Evolutionary conservation across 2,329 filamentous ascomycete genomes (phyloP).

Genomic region (Leptographium flavum): DNA sequence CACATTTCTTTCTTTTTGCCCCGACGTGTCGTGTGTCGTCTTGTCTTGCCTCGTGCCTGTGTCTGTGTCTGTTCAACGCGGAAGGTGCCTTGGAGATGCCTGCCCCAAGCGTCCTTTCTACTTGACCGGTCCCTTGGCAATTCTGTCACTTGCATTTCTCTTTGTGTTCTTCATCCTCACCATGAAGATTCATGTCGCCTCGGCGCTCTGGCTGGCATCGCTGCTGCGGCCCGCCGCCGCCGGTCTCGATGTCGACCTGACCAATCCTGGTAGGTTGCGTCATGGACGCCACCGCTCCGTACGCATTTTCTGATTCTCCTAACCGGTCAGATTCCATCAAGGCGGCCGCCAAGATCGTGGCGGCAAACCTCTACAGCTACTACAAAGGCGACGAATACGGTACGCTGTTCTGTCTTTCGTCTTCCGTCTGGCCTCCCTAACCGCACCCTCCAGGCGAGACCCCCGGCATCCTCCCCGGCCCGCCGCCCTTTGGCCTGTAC

Average conservation of each 20-base stretch:
- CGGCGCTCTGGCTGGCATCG: background rate
- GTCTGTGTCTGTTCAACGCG: no score
- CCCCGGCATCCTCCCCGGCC: conserved; percentile 42
- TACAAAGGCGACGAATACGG: conserved; percentile 31
- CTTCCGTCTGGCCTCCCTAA: background rate
- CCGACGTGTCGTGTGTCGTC: background rate
- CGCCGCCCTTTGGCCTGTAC: conserved; percentile 39
- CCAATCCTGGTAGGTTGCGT: conserved; percentile 2
- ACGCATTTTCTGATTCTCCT: background rate
- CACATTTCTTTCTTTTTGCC: no score
- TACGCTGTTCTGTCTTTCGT: background rate
- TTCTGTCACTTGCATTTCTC: background rate
- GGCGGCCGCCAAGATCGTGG: conserved; percentile 27
- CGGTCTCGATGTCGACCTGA: conserved; percentile 9
- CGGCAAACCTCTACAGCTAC: conserved; percentile 33
- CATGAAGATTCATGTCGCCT: conserved; percentile 4
- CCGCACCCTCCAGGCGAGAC: conserved; percentile 23
- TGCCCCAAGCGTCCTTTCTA: background rate
- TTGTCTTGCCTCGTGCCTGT: background rate
- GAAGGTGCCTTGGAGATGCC: background rate
- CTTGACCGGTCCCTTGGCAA: background rate
- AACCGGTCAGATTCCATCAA: conserved; percentile 27
- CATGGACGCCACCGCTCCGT: background rate
- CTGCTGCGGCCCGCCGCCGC: background rate
- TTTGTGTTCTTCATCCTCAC: background rate